Evolutionary conservation across 139 green algal species (phyloP), one percentile per base, ranked within the genome.

Genomic region (Coccomyxa sp.): DNA sequence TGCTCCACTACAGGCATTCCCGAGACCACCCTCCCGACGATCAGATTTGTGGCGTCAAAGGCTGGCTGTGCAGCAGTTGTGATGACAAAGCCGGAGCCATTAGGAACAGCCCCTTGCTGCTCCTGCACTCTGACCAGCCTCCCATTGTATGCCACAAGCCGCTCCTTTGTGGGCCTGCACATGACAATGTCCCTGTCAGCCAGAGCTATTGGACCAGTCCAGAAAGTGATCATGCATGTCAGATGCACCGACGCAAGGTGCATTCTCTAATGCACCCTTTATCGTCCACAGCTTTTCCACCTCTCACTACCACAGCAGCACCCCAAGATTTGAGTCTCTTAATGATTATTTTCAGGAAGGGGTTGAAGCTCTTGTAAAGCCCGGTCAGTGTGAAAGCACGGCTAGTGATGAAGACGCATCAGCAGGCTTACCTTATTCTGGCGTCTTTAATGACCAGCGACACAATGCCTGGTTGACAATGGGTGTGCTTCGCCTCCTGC

Each of bases 41-140:
- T 81, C 50, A 93, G 73, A 70, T 91, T 87, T 9, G 84, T 91
- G 31, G 72, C 64, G 70, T 93, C 85, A 75, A 93, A 81, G 29
- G 85, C 55, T 0, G 82, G 88, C 24, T 39, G 37, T 1, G 88
- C 18, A 35, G 39, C 41, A 36, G 73, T 80, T 7, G 88, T 93
- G 55, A 93, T 92, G 2, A 75, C 81, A 80, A 90, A 93, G 2
- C 38, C 73, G 6, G 70, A 90, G 55, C 88, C 88, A 74, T 93
- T 93, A 10, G 88, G 86, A 7, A 72, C 71, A 34, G 84, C 78
- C 8, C 84, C 84, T 2, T 22, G 24, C 70, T 79, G 70, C 70
- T 92, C 88, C 64, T 82, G 82, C 0, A 92, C 86, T 2, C 73
- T 90, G 2, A 93, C 84, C 14, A 93, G 76, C 82, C 92, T 86